These are phyloP conservation scores for Dissophora globulifera DNA, from an alignment of 192 early-diverging fungal genomes.

Conservation along the genomic window DNA sequence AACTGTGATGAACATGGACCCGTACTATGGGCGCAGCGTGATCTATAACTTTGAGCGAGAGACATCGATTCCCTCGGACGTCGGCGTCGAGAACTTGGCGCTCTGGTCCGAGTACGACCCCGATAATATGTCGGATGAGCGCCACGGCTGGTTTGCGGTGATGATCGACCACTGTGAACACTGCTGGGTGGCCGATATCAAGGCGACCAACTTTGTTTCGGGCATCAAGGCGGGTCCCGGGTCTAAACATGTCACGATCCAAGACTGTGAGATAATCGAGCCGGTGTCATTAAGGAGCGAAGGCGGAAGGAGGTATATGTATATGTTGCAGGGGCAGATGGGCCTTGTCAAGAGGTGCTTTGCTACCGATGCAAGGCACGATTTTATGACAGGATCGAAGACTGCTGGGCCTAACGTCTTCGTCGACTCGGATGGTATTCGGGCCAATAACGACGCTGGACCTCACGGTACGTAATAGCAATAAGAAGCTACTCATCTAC, in stretches of 20 bases:
- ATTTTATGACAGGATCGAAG: conserved; percentile 31
- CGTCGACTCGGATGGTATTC: conserved; percentile 40
- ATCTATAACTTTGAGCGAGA: conserved; percentile 42
- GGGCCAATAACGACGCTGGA: conserved; percentile 45
- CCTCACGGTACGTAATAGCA: conserved; percentile 28
- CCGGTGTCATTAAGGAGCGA: conserved; percentile 18
- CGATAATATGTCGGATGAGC: conserved; percentile 4
- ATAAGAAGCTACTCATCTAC: neutral
- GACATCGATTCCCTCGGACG: conserved; percentile 23
- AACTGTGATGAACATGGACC: conserved; percentile 36
- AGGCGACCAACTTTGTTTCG: conserved; percentile 27
- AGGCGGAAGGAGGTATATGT: conserved; percentile 42
- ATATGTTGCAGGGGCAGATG: conserved; percentile 41
- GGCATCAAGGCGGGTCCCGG: conserved; percentile 21
- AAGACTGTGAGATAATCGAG: conserved; percentile 21
- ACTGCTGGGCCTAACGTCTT: conserved; percentile 40
- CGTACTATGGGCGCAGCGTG: conserved; percentile 9
- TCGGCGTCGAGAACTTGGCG: conserved; percentile 42
- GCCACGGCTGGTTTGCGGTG: conserved; percentile 30
- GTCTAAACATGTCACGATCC: conserved; percentile 35
- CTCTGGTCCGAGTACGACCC: conserved; percentile 33
- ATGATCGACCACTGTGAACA: conserved; percentile 33
- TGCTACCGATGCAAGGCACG: conserved; percentile 27
- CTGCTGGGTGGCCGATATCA: conserved; percentile 43
- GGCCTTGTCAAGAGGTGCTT: conserved; percentile 41